A percentile compares a stretch with the other conserved stretches of the same genome.
These are phyloP conservation scores for Neocallimastix lanati DNA, from an alignment of 192 early-diverging fungal genomes.

Conservation along the genomic window DNA sequence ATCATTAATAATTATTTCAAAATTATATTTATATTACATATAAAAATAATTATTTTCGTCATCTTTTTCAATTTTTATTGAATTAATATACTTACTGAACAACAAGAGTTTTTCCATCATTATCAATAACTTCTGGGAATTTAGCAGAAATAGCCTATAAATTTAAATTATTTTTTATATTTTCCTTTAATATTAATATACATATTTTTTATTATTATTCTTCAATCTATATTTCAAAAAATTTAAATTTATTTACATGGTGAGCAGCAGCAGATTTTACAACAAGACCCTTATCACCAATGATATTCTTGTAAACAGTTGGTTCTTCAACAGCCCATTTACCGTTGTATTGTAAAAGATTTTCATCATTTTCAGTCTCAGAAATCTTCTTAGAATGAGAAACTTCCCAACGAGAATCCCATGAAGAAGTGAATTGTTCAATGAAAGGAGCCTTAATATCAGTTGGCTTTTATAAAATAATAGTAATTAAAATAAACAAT, in stretches of 20 bases:
- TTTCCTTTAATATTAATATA: too few species aligned
- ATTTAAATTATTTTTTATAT: too few species aligned
- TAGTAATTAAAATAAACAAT: too few species aligned
- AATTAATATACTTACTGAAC: slow-evolving; percentile 33
- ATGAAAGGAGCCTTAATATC: slow-evolving; percentile 41
- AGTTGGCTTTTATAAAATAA: slow-evolving; percentile 28
- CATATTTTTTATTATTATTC: too few species aligned
- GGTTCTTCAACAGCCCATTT: slow-evolving; percentile 63
- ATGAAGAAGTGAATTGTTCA: slow-evolving; percentile 48
- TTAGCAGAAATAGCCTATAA: slow-evolving; percentile 52
- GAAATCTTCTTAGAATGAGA: slow-evolving; percentile 53
- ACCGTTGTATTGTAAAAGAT: slow-evolving; percentile 47
- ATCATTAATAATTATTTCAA: too few species aligned
- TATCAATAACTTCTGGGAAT: slow-evolving; percentile 51
- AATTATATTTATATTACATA: too few species aligned
- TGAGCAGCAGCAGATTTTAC: slow-evolving; percentile 64
- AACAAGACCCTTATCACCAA: slow-evolving; percentile 63
- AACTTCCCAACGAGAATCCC: slow-evolving; percentile 42
- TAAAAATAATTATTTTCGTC: too few species aligned
- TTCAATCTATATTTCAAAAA: too few species aligned
- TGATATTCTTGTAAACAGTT: slow-evolving; percentile 19
- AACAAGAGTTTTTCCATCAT: slow-evolving; percentile 52
- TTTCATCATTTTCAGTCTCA: slow-evolving; percentile 48
- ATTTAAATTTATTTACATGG: slow-evolving; percentile 23
- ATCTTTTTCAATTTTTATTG: slow-evolving; percentile 5